Conservation (phyloP, 306 rosid species). For the Sophora flavescens region DNA sequence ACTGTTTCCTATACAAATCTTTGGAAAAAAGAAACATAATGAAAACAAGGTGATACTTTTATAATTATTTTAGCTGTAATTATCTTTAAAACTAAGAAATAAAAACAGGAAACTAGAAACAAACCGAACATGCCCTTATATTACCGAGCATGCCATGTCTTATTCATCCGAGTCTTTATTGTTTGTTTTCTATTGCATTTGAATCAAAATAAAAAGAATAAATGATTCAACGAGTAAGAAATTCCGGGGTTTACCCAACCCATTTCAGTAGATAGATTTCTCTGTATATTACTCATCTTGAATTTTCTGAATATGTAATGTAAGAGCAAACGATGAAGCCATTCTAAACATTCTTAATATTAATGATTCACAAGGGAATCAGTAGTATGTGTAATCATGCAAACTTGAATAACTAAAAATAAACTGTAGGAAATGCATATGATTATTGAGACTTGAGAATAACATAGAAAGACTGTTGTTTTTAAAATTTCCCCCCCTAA, state of each 20-base stretch:
- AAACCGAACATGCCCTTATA: no score
- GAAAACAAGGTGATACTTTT: no score
- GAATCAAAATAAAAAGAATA: constrained; percentile 38
- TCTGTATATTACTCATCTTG: background rate
- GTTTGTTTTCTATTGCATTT: constrained; percentile 23
- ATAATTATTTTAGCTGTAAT: no score
- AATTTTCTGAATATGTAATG: background rate
- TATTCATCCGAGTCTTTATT: constrained; percentile 35
- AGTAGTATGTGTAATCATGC: background rate
- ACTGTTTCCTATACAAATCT: no score
- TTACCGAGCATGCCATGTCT: no score
- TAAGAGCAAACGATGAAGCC: background rate
- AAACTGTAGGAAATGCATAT: background rate
- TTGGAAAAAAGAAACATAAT: no score
- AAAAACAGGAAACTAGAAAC: no score
- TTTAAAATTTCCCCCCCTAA: no score
- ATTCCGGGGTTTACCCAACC: constrained; percentile 21
- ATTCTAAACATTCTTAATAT: constrained; percentile 23
- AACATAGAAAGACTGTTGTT: background rate
- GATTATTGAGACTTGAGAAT: constrained; percentile 9
- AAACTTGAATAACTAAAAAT: no score
- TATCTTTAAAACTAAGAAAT: no score
- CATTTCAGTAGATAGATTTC: background rate
- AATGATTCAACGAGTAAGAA: background rate
- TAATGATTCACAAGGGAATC: background rate